Percentiles rank a stretch among this genome's conserved stretches.
phyloP scores from a whole-genome alignment of 306 rosid genomes.

The Echinosophora koreensis region DNA sequence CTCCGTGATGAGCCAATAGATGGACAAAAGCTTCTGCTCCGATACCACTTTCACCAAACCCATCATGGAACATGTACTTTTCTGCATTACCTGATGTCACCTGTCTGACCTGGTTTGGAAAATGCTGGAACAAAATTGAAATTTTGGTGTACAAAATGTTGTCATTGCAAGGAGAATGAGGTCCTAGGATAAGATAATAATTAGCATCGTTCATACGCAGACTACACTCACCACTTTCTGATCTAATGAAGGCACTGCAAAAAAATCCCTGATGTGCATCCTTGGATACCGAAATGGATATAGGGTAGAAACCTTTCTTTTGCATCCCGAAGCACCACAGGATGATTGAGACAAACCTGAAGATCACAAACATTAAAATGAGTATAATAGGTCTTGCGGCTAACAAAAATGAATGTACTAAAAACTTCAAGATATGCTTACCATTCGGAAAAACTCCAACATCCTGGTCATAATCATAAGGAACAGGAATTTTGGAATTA shows the following conservation, averaged over 20 bases:
- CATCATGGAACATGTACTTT: conserved; percentile 61
- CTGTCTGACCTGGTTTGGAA: conserved; percentile 54
- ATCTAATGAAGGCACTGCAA: conserved; percentile 53
- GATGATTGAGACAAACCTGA: conserved; percentile 68
- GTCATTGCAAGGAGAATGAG: conserved; percentile 48
- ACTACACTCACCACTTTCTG: conserved; percentile 59
- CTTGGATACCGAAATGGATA: conserved; percentile 70
- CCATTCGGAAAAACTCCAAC: conserved; percentile 55
- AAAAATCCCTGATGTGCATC: conserved; percentile 68
- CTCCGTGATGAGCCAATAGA: conserved; percentile 71
- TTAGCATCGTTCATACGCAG: conserved; percentile 35
- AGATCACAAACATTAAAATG: conserved; percentile 40
- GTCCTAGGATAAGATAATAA: conserved; percentile 39
- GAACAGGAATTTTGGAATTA: conserved; percentile 57
- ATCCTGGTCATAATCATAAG: conserved; percentile 58
- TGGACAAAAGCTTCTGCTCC: conserved; percentile 76
- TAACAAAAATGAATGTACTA: conserved; percentile 16
- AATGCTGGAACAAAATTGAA: conserved; percentile 54
- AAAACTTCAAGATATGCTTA: conserved; percentile 45
- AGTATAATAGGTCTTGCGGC: conserved; percentile 35
- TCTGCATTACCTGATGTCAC: conserved; percentile 70
- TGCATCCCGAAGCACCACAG: conserved; percentile 58
- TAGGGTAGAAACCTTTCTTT: conserved; percentile 67
- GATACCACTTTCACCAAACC: conserved; percentile 54
- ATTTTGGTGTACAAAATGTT: conserved; percentile 45